These are phyloP conservation scores for Phanerodontia chrysosporium DNA, from an alignment of 768 basidiomycete species.

Conservation along the genomic window DNA sequence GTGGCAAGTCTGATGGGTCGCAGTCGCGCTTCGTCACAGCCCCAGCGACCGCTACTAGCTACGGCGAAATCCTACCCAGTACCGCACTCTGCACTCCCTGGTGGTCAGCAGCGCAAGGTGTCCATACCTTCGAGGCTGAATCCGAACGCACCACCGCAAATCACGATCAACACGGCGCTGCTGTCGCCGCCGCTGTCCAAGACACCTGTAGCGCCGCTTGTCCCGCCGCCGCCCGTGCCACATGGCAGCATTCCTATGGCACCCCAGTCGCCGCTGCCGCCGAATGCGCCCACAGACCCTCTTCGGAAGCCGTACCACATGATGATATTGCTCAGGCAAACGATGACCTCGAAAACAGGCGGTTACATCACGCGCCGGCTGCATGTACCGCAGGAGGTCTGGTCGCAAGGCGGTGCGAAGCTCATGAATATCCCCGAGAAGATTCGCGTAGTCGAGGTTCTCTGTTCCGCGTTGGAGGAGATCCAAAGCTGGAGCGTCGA, in stretches of 20 bases:
- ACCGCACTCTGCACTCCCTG: conserved; percentile 40
- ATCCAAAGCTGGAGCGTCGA: conserved; percentile 68
- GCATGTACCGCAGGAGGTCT: conserved; percentile 86
- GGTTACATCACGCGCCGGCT: conserved; percentile 83
- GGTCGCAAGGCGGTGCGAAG: conserved; percentile 89
- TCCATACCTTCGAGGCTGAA: conserved; percentile 58
- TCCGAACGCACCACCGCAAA: conserved; percentile 42
- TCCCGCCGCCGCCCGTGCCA: conserved; percentile 45
- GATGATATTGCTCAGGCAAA: conserved; percentile 75
- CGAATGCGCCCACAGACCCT: conserved; percentile 64
- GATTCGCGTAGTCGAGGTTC: conserved; percentile 76
- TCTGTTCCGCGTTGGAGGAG: conserved; percentile 77
- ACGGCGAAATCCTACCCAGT: conserved; percentile 50
- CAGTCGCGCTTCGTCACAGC: conserved; percentile 71
- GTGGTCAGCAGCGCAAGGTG: conserved; percentile 45
- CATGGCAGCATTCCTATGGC: conserved; percentile 62
- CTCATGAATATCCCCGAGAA: conserved; percentile 79
- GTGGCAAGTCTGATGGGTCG: conserved; percentile 37
- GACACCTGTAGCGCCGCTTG: conserved; percentile 32
- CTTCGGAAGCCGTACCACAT: conserved; percentile 86
- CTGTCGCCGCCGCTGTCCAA: conserved; percentile 35
- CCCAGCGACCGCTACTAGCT: conserved; percentile 61
- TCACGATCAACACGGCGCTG: conserved; percentile 49
- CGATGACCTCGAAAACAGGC: conserved; percentile 78
- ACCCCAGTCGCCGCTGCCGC: conserved; percentile 76